Base-by-base conservation (phyloP, 805 yeast species). In the Nakazawaea ernobii region DNA sequence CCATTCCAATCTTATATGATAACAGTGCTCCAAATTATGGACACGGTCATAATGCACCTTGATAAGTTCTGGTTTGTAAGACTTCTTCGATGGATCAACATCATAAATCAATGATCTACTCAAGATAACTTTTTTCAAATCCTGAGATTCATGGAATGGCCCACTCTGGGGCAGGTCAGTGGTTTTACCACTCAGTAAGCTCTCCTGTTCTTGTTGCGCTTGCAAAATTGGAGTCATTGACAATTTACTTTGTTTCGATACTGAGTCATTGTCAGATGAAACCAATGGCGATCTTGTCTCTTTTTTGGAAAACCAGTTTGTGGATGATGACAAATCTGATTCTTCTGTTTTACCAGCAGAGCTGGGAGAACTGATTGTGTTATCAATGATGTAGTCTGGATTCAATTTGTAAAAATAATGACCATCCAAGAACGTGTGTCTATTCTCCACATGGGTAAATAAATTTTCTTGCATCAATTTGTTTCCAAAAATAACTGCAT, bases 21-120 rank as follows among this genome's bases (percentile, higher is more conserved):
- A 94, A 59, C 97, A 91, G 57, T 91, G 96, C 54, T 86, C 92
- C 0, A 97, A 97, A 59, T 91, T 92, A 61, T 90, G 97, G 3
- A 91, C 91, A 39, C 83, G 75, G 60, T 94, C 99, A 58, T 88
- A 87, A 64, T 92, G 97, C 1, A 94, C 89, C 6, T 81, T 80
- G 39, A 90, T 71, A 2, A 82, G 63, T 55, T 94, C 99, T 0
- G 85, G 84, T 48, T 90, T 78, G 62, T 80, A 81, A 0, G 97
- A 88, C 50, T 80, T 74, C 2, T 71, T 69, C 28, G 73, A 67
- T 0, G 92, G 86, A 59, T 94, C 99, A 14, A 89, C 77, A 60
- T 92, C 87, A 55, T 79, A 78, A 39, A 74, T 69, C 29, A 91
- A 71, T 1, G 82, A 71, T 54, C 82, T 77, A 62, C 94, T 84